Conservation (phyloP, 768 basidiomycete species). For the Pseudohyphozyma bogoriensis region DNA sequence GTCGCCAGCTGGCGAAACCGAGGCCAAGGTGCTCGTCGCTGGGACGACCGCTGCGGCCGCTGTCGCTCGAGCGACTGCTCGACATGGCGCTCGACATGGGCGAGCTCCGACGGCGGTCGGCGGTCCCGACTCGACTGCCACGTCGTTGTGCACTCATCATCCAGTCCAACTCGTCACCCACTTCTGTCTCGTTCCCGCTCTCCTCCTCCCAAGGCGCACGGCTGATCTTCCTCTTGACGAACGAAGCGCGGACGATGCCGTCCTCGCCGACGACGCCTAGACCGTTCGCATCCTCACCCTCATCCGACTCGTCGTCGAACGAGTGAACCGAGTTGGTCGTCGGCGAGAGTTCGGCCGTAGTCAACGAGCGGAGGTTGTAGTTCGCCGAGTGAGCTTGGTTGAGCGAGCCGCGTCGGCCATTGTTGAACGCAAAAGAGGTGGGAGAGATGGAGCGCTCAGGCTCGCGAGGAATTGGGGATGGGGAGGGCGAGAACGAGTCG, state of each 20-base stretch:
- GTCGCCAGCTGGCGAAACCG: background rate
- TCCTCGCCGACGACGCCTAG: background rate
- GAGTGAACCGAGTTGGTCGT: background rate
- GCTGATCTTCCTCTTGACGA: background rate
- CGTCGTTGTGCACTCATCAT: constrained; percentile 17
- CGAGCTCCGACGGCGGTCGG: background rate
- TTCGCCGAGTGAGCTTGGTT: too few relatives aligned
- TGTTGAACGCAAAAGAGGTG: too few relatives aligned
- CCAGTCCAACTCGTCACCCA: constrained; percentile 14
- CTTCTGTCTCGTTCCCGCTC: background rate
- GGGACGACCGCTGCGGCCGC: background rate
- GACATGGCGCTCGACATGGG: background rate
- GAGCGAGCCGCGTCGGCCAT: too few relatives aligned
- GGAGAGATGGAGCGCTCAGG: too few relatives aligned
- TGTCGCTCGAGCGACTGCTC: constrained; percentile 9
- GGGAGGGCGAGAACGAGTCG: background rate
- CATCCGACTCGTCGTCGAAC: too few relatives aligned
- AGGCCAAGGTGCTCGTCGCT: constrained; percentile 9
- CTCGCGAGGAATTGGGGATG: background rate
- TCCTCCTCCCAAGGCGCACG: constrained; percentile 5
- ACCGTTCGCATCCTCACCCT: too few relatives aligned
- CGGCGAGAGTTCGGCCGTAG: too few relatives aligned
- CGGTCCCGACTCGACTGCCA: too few relatives aligned
- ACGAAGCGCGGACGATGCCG: constrained; percentile 1
- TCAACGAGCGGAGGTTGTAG: too few relatives aligned